phyloP scores from a whole-genome alignment of 2,329 filamentous ascomycete species.

The Shiraia sp. region DNA sequence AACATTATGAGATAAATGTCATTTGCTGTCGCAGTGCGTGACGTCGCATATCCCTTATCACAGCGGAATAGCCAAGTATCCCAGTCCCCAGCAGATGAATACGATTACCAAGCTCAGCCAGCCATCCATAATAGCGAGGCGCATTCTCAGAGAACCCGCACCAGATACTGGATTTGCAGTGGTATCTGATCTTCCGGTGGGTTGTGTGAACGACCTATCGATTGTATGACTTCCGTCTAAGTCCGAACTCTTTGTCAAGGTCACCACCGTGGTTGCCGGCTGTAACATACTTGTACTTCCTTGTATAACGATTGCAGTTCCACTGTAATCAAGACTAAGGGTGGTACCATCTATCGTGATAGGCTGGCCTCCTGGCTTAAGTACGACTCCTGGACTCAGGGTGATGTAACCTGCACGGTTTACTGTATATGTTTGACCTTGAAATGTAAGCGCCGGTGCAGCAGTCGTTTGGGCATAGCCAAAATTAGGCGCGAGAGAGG shows the following conservation, averaged over 20 bases:
- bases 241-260: constrained; percentile 9
- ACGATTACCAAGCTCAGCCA: neutral
- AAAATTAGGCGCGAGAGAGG: constrained; percentile 19
- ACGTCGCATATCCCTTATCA: neutral
- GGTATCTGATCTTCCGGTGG: neutral
- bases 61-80: constrained; percentile 1
- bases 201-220: constrained; percentile 1
- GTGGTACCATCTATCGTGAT: constrained; percentile 39
- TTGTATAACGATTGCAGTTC: constrained; percentile 32
- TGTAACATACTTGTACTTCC: constrained; percentile 25
- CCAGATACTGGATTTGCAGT: constrained; percentile 4
- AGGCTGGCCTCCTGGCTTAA: constrained; percentile 42
- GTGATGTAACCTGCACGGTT: constrained; percentile 51
- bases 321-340: constrained; percentile 34
- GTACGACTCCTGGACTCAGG: constrained; percentile 42
- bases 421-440: constrained; percentile 43
- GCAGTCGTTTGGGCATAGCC: constrained; percentile 27
- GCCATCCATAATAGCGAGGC: neutral
- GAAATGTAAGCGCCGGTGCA: constrained; percentile 41
- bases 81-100: constrained; percentile 3
- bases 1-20: too few relatives aligned
- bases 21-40: too few relatives aligned
- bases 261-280: constrained; percentile 28
- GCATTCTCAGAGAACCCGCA: neutral
- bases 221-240: constrained; percentile 5